These are phyloP conservation scores for Candida glaebosa DNA, from an alignment of 805 yeast species.

Conservation along the genomic window DNA sequence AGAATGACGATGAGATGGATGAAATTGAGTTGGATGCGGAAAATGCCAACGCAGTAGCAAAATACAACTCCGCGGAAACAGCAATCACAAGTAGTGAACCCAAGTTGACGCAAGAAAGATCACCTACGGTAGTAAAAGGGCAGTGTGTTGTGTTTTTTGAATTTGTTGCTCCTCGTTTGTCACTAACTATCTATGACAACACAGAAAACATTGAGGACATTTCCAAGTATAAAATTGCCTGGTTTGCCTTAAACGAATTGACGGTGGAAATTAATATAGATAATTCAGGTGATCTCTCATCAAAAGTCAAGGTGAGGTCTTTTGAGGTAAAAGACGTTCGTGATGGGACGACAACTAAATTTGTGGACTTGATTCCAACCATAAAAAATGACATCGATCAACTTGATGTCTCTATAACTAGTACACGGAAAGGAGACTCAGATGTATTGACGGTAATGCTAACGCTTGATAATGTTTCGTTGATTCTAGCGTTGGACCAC, in stretches of 20 bases:
- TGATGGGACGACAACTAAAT: conserved; percentile 57
- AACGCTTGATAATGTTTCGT: conserved; percentile 75
- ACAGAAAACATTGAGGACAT: conserved; percentile 38
- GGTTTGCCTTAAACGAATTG: conserved; percentile 53
- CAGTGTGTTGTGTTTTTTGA: conserved; percentile 34
- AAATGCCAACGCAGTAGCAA: conserved; percentile 53
- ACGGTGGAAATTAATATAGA: conserved; percentile 49
- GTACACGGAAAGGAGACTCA: conserved; percentile 36
- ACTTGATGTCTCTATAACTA: conserved; percentile 53
- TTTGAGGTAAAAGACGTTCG: conserved; percentile 79
- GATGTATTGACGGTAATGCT: conserved; percentile 48
- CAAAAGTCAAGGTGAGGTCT: conserved; percentile 64
- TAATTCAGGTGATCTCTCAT: conserved; percentile 51
- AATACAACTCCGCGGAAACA: conserved; percentile 15
- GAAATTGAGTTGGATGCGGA: conserved; percentile 52
- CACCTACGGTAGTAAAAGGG: neutral
- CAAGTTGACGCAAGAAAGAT: neutral
- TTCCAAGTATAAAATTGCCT: conserved; percentile 29
- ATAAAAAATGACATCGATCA: conserved; percentile 62
- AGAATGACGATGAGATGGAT: conserved; percentile 46
- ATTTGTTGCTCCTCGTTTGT: conserved; percentile 59
- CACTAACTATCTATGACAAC: conserved; percentile 57
- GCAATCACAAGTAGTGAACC: conserved; percentile 1
- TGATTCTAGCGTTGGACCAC: conserved; percentile 83
- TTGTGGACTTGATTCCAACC: conserved; percentile 73